Evolutionary conservation across 345 rosid genomes (phyloP).

Genomic region (Populus pruinosa): DNA sequence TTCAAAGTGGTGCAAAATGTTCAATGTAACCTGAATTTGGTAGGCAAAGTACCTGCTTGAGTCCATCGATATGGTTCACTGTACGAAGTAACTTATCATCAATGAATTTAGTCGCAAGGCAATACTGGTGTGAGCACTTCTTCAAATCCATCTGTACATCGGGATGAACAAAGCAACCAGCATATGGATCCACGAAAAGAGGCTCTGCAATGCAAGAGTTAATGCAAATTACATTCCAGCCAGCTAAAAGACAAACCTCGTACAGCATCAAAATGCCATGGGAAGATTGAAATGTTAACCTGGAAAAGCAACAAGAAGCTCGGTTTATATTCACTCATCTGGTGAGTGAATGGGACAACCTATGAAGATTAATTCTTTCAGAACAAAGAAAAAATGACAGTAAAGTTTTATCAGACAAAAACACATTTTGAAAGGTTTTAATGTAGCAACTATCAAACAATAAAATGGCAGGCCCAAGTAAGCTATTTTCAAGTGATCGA

Average conservation of each 20-base stretch:
- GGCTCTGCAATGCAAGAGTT: slow-evolving; percentile 52
- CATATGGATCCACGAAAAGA: slow-evolving; percentile 77
- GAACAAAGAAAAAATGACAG: neutral
- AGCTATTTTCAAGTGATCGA: neutral
- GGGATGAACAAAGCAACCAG: slow-evolving; percentile 70
- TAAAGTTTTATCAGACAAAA: neutral
- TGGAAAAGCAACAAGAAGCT: neutral
- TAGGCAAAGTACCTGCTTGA: slow-evolving; percentile 60
- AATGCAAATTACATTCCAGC: neutral
- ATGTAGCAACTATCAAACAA: neutral
- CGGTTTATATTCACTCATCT: too few relatives aligned
- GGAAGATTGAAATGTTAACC: neutral
- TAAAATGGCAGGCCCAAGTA: neutral
- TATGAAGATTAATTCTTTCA: neutral
- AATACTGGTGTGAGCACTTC: slow-evolving; percentile 50
- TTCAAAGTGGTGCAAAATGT: slow-evolving; percentile 1
- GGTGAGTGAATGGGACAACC: neutral
- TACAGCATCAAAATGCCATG: neutral
- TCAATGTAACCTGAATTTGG: neutral
- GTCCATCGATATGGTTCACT: slow-evolving; percentile 59
- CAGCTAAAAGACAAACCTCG: neutral
- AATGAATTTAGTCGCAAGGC: slow-evolving; percentile 75
- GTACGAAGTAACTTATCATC: slow-evolving; percentile 70
- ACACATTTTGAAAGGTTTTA: neutral
- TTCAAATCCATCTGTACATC: slow-evolving; percentile 39